Evolutionary conservation across 768 basidiomycete species (phyloP).

Genomic region (Lentinula guzmanii): DNA sequence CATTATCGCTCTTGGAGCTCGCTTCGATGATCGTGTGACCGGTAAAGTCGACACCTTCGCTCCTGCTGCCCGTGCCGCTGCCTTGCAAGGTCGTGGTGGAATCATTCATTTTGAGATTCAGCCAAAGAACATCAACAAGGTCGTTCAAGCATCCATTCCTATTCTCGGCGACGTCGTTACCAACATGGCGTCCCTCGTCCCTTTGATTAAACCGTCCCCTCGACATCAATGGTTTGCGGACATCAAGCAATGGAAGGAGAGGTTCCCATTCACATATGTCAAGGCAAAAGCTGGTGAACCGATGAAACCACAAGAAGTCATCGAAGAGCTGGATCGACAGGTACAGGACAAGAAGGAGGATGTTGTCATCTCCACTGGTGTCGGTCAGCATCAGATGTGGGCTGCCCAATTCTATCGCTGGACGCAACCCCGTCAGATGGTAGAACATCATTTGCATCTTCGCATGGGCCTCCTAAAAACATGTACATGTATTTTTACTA

Average conservation of each 20-base stretch:
- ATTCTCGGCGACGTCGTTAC: conserved; percentile 90
- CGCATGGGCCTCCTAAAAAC: too few relatives aligned
- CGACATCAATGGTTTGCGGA: conserved; percentile 79
- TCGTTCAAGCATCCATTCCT: conserved; percentile 90
- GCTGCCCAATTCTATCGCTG: conserved; percentile 93
- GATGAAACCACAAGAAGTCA: conserved; percentile 96
- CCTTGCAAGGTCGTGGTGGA: conserved; percentile 80
- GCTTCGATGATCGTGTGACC: conserved; percentile 98
- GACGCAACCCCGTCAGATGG: conserved; percentile 81
- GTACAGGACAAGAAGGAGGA: conserved; percentile 79
- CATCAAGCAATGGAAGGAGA: conserved; percentile 78
- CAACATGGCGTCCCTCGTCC: conserved; percentile 78
- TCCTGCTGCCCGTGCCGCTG: conserved; percentile 84
- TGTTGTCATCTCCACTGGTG: conserved; percentile 86
- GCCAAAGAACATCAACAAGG: conserved; percentile 99
- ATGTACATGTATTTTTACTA: too few relatives aligned
- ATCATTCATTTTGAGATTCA: conserved; percentile 99
- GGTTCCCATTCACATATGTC: conserved; percentile 86
- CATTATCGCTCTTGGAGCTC: conserved; percentile 92
- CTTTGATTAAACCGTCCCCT: conserved; percentile 58
- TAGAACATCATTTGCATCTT: too few relatives aligned
- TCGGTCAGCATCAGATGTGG: conserved; percentile 99
- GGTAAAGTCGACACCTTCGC: conserved; percentile 88
- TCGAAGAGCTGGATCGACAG: conserved; percentile 86
- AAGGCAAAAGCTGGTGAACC: conserved; percentile 55